phyloP scores from a whole-genome alignment of 2,329 filamentous ascomycete genomes.

The Cladobotryum protrusum region DNA sequence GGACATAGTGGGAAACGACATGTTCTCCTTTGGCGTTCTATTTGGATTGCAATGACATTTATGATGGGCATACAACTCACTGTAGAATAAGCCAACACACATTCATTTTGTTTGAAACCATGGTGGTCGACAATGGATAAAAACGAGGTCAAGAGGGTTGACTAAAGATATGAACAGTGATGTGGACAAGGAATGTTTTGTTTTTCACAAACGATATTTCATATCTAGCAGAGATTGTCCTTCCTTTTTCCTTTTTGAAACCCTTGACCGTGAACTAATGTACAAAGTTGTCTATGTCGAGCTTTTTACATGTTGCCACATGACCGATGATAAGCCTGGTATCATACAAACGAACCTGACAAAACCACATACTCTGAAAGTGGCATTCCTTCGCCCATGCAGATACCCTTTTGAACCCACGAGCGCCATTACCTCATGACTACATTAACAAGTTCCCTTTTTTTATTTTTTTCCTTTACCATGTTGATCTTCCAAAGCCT shows the following conservation, averaged over 20 bases:
- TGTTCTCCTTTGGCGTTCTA: not conserved
- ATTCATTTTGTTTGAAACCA: not conserved
- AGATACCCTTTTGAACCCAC: not conserved
- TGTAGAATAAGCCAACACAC: constrained; percentile 1
- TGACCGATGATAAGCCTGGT: not conserved
- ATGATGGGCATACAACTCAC: constrained; percentile 2
- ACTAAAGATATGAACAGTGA: no score
- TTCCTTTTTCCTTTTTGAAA: not conserved
- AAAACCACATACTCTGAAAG: not conserved
- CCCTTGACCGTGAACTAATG: not conserved
- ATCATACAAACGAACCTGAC: not conserved
- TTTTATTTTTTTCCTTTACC: constrained; percentile 6
- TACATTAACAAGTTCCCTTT: constrained; percentile 4
- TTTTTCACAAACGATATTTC: not conserved
- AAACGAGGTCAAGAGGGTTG: no score
- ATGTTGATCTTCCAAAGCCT: constrained; percentile 12
- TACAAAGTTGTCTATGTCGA: not conserved
- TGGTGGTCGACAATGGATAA: not conserved
- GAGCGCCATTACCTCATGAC: not conserved
- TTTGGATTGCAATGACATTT: not conserved
- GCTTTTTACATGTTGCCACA: not conserved
- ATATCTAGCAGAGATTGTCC: not conserved
- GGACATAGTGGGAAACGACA: not conserved
- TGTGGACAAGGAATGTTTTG: no score
- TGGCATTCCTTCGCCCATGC: not conserved